Percentiles rank a stretch among this genome's conserved stretches.
Conservation (phyloP, 345 rosid genomes). For the Physaria fendleri region DNA sequence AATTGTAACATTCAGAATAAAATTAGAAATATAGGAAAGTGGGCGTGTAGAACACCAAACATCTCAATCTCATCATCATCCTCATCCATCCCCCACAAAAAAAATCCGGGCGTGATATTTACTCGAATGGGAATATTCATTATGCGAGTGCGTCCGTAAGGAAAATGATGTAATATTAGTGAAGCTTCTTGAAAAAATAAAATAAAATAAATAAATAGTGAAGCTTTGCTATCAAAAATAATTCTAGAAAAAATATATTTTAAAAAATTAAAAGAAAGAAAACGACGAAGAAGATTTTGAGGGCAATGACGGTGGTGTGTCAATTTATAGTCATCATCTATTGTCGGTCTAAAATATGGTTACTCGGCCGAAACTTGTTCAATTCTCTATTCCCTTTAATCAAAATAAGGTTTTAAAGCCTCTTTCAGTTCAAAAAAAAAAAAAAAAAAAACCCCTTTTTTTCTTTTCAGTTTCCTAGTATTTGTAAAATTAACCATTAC, state of each 20-base stretch:
- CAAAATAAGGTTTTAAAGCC: not conserved
- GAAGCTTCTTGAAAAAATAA: too few relatives aligned
- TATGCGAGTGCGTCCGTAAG: conserved; percentile 25
- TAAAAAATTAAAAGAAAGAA: not conserved
- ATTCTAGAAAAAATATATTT: too few relatives aligned
- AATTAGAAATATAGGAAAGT: not conserved
- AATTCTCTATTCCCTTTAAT: not conserved
- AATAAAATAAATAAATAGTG: too few relatives aligned
- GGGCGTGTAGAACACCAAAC: not conserved
- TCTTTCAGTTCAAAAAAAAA: conserved; percentile 1
- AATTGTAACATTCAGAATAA: too few relatives aligned
- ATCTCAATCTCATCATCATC: conserved; percentile 3
- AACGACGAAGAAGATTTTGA: conserved; percentile 17
- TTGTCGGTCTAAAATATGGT: conserved; percentile 15
- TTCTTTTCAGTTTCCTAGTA: too few relatives aligned
- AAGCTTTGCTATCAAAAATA: too few relatives aligned
- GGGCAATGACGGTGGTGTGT: conserved; percentile 6
- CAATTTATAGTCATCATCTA: not conserved
- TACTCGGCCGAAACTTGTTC: not conserved
- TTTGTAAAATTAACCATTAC: too few relatives aligned
- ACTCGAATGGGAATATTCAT: conserved; percentile 16
- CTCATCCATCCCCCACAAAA: conserved; percentile 23
- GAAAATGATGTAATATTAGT: conserved; percentile 25
- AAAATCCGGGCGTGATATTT: conserved; percentile 13
- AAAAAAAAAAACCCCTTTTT: too few relatives aligned